These are phyloP conservation scores for Fusarium nelsonii DNA, from an alignment of 2,329 filamentous ascomycete species.

Conservation along the genomic window DNA sequence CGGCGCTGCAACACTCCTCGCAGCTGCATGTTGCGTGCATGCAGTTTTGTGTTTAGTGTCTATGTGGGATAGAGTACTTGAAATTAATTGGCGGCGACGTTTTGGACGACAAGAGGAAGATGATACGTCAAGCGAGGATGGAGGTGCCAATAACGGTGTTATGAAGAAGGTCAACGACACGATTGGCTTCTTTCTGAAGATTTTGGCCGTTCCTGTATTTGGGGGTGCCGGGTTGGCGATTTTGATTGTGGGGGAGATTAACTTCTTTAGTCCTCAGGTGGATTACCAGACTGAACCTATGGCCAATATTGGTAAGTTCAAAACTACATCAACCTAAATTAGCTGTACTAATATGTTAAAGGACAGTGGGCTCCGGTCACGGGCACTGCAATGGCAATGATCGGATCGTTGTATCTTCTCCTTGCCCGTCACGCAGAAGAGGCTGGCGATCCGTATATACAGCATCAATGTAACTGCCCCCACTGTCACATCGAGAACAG, in stretches of 20 bases:
- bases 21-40: slow-evolving; percentile 74
- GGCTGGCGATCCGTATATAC: background rate
- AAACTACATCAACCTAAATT: rapidly evolving
- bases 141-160: slow-evolving; percentile 63
- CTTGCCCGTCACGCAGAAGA: slow-evolving; percentile 51
- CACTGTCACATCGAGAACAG: background rate
- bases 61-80: slow-evolving; percentile 73
- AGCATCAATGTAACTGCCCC: slow-evolving; percentile 30
- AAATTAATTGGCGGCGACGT: slow-evolving; percentile 68
- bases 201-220: slow-evolving; percentile 70
- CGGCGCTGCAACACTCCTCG: slow-evolving; percentile 69
- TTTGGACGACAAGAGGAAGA: slow-evolving; percentile 43
- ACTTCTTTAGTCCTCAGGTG: slow-evolving; percentile 71
- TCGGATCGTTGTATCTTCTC: slow-evolving; percentile 70
- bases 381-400: slow-evolving; percentile 67
- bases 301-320: slow-evolving; percentile 65
- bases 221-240: slow-evolving; percentile 69
- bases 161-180: slow-evolving; percentile 68
- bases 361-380: slow-evolving; percentile 72
- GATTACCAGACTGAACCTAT: slow-evolving; percentile 72
- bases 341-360: slow-evolving; percentile 29
- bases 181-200: slow-evolving; percentile 65
- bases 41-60: slow-evolving; percentile 71
- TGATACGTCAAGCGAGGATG: slow-evolving; percentile 49
- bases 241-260: slow-evolving; percentile 71